These are phyloP conservation scores for Cercospora citrullina DNA, from an alignment of 2,329 filamentous ascomycete genomes.

Conservation along the genomic window DNA sequence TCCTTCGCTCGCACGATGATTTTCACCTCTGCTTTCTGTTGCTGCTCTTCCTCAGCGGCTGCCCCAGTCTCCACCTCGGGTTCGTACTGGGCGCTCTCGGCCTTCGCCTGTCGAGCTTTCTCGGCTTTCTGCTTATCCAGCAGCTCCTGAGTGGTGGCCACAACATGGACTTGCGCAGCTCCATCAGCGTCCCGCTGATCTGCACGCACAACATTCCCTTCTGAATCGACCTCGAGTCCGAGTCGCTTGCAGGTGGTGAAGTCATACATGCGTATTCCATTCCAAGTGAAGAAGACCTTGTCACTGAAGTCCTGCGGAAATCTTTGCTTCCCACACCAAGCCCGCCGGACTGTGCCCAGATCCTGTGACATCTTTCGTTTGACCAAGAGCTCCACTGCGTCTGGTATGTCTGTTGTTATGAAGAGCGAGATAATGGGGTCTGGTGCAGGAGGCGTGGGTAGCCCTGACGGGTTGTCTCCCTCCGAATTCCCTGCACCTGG, in stretches of 20 bases:
- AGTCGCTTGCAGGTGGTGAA: constrained; percentile 71
- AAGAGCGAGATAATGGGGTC: constrained; percentile 63
- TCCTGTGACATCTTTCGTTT: constrained; percentile 67
- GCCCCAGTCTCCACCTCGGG: constrained; percentile 15
- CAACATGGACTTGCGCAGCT: constrained; percentile 66
- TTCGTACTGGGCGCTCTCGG: constrained; percentile 4
- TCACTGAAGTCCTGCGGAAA: constrained; percentile 53
- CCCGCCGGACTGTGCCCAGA: constrained; percentile 65
- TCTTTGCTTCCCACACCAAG: constrained; percentile 67
- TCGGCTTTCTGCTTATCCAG: constrained; percentile 55
- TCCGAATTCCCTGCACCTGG: constrained; percentile 12
- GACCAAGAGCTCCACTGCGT: constrained; percentile 61
- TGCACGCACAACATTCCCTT: constrained; percentile 43
- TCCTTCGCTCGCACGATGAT: constrained; percentile 56
- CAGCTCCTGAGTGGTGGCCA: constrained; percentile 71
- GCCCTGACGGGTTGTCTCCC: constrained; percentile 8
- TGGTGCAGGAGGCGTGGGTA: constrained; percentile 29
- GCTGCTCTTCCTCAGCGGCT: constrained; percentile 14
- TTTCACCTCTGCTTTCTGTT: constrained; percentile 39
- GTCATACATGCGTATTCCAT: constrained; percentile 69
- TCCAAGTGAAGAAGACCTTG: constrained; percentile 76
- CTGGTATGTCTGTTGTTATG: constrained; percentile 66
- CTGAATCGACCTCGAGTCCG: constrained; percentile 55
- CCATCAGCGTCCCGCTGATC: constrained; percentile 52
- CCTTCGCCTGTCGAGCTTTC: constrained; percentile 41